phyloP scores from a whole-genome alignment of 2,329 filamentous ascomycete species.

The Trichoderma guizhouense region DNA sequence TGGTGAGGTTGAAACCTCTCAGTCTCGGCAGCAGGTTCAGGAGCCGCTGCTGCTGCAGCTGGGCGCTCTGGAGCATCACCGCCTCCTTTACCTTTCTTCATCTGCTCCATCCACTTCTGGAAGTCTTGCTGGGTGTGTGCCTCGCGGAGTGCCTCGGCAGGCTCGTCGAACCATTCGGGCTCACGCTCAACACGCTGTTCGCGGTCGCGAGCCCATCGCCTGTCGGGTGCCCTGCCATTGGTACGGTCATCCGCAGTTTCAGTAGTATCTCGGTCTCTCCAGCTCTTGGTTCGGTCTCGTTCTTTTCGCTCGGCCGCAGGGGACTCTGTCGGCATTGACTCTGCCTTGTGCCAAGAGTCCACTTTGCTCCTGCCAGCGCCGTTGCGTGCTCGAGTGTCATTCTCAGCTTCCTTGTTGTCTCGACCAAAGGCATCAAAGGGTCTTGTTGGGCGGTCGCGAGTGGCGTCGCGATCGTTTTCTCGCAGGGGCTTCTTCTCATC shows the following conservation, averaged over 20 bases:
- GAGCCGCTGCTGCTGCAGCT: conserved; percentile 32
- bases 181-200: conserved; percentile 68
- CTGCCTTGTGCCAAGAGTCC: conserved; percentile 71
- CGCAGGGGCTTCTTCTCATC: conserved; percentile 44
- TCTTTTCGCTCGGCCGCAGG: conserved; percentile 44
- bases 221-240: conserved; percentile 44
- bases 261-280: conserved; percentile 52
- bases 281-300: conserved; percentile 57
- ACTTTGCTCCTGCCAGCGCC: conserved; percentile 62
- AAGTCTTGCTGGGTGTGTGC: conserved; percentile 86
- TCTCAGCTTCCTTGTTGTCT: conserved; percentile 51
- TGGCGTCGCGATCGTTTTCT: conserved; percentile 55
- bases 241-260: conserved; percentile 55
- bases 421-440: conserved; percentile 49
- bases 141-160: conserved; percentile 64
- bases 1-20: conserved; percentile 58
- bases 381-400: conserved; percentile 60
- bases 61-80: conserved; percentile 27
- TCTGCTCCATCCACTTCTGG: conserved; percentile 88
- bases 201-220: conserved; percentile 56
- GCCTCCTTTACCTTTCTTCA: conserved; percentile 65
- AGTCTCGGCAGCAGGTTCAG: conserved; percentile 33
- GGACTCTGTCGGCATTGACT: conserved; percentile 23
- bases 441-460: conserved; percentile 45
- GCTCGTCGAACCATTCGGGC: conserved; percentile 85